Evolutionary conservation across 495 filamentous ascomycete species (phyloP), one percentile per base, ranked within the genome.

Genomic region (Daldinia loculata): DNA sequence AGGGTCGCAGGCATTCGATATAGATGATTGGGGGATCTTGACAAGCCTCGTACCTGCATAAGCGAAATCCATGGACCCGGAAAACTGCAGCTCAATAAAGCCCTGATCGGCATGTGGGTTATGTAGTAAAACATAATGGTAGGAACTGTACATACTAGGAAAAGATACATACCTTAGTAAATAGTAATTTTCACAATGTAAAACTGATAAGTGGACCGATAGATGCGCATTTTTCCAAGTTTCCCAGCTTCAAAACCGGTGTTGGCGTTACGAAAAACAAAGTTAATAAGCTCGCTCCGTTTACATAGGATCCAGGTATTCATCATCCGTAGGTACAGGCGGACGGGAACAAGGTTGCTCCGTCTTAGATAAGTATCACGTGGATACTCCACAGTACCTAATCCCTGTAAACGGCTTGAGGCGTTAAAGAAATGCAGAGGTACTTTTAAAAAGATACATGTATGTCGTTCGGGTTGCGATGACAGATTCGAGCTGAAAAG

Each of bases 21-120:
- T 17, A 43, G 39, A 17, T 45, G 41, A 11, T 45, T 45, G 39
- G 41, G 38, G 38, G 19, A 34, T 48, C 39, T 38, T 61, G 19
- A 41, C 22, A 56, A 50, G 52, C 6, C 52, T 32, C 34, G 67
- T 64, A 69, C 67, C 67, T 69, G 67, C 67, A 64, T 69, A 64
- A 69, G 61, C 45, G 55, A 63, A 15, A 26, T 30, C 38, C 30
- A 8, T 27, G 38, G 45, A 24, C 27, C 19, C 19, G 30, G 32
- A 24, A 32, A 63, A 29, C 15, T 43, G 36, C 17, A 22, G n/a
- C 24, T 36, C 27, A 19, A 56, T 17, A 14, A 36, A 53, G 14
- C 5, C 14, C 2, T n/a, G 26, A 53, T 53, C 48, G 26, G 50
- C 50, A 29, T 32, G n/a, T n/a, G n/a, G n/a, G n/a, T n/a, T n/a